A percentile compares a stretch with the other conserved stretches of the same genome.
Evolutionary conservation across 768 basidiomycete species (phyloP).

Genomic region (Mycena leptocephala): DNA sequence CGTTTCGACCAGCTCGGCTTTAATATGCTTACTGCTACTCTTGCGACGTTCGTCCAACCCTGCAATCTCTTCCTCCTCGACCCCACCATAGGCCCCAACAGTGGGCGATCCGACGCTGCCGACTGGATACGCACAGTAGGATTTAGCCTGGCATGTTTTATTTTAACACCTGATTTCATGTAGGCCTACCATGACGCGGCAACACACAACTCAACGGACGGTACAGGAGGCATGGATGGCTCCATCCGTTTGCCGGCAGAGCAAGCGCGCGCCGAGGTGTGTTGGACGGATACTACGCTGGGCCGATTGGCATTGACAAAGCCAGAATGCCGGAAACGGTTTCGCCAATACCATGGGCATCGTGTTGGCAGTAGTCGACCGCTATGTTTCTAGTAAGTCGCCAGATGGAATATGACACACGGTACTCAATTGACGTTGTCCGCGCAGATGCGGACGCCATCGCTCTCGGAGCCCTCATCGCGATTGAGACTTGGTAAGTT

Average conservation of each 20-base stretch:
- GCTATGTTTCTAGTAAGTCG: conserved; percentile 17
- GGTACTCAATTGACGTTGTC: not conserved
- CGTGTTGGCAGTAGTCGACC: conserved; percentile 1
- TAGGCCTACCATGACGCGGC: conserved; percentile 45
- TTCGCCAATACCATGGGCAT: conserved; percentile 15
- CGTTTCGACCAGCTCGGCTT: conserved; percentile 16
- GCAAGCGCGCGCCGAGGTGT: conserved; percentile 13
- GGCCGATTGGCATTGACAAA: not conserved
- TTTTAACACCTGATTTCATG: not conserved
- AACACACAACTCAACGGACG: conserved; percentile 41
- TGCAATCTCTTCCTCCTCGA: conserved; percentile 13
- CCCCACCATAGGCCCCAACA: not conserved
- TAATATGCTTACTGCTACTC: not conserved
- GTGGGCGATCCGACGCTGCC: conserved; percentile 8
- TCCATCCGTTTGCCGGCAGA: conserved; percentile 41
- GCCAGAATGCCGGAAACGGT: conserved; percentile 11
- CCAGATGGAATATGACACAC: not conserved
- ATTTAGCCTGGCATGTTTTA: not conserved
- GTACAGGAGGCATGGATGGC: conserved; percentile 46
- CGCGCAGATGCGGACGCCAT: conserved; percentile 18
- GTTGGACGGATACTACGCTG: not conserved
- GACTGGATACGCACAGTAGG: too few species aligned
- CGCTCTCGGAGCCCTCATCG: conserved; percentile 21
- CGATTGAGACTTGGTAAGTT: conserved; percentile 16
- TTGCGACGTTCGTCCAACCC: conserved; percentile 12